A percentile compares a stretch with the other conserved stretches of the same genome.
phyloP scores from a whole-genome alignment of 169 alveolate species.

The Eimeria sp. region DNA sequence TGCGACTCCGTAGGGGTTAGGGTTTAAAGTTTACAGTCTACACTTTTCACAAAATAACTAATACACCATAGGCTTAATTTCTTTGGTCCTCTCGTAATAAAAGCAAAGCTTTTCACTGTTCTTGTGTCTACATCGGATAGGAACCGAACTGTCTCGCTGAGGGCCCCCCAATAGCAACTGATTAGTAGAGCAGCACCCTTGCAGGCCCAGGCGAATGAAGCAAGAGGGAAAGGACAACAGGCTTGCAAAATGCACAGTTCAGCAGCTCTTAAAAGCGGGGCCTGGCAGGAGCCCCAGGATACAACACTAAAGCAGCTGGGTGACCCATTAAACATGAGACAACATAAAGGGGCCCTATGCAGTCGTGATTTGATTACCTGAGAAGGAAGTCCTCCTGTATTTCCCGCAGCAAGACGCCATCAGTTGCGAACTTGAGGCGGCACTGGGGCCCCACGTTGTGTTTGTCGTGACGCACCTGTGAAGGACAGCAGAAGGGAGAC shows the following conservation, averaged over 20 bases:
- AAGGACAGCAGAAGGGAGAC: neutral
- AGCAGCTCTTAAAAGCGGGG: neutral
- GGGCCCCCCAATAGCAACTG: neutral
- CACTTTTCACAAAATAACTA: too few species aligned
- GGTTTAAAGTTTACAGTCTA: too few species aligned
- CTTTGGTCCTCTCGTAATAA: too few species aligned
- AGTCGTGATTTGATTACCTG: constrained; percentile 15
- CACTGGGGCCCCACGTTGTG: constrained; percentile 82
- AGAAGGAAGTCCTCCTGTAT: constrained; percentile 85
- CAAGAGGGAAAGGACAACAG: neutral
- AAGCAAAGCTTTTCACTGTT: too few species aligned
- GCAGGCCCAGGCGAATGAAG: neutral
- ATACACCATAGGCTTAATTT: too few species aligned
- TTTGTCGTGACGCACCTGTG: constrained; percentile 84
- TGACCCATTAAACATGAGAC: neutral
- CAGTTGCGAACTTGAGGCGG: constrained; percentile 98
- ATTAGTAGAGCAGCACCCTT: neutral
- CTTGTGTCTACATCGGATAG: too few species aligned
- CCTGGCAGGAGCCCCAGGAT: neutral
- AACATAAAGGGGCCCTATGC: neutral
- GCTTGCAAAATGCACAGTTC: neutral
- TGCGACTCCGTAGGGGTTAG: too few species aligned
- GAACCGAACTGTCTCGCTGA: too few species aligned
- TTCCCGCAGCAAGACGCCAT: constrained; percentile 99
- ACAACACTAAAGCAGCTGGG: neutral